A percentile compares a stretch with the other conserved stretches of the same genome.
Evolutionary conservation across 2,329 filamentous ascomycete genomes (phyloP).

Genomic region (Proliferodiscus dingleyae): DNA sequence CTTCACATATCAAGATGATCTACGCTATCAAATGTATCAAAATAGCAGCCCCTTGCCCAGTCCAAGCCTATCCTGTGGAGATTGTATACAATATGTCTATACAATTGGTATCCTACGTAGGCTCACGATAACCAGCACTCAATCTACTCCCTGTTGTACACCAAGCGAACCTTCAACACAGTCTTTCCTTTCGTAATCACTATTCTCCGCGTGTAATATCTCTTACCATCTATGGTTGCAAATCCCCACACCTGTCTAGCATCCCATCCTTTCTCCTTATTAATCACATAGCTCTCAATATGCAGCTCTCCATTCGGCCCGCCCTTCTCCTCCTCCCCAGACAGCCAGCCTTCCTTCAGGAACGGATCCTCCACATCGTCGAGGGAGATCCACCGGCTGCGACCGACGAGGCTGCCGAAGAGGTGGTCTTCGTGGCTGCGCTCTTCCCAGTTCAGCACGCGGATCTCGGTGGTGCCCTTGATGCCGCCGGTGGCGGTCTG

Average conservation of each 20-base stretch:
- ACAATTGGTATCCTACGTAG: too few species aligned
- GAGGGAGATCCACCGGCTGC: slow-evolving; percentile 38
- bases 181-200: slow-evolving; percentile 36
- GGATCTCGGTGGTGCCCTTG: slow-evolving; percentile 52
- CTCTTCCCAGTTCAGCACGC: slow-evolving; percentile 50
- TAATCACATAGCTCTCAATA: slow-evolving; percentile 46
- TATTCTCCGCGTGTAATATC: slow-evolving; percentile 36
- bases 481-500: slow-evolving; percentile 61
- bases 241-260: slow-evolving; percentile 51
- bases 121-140: too few species aligned
- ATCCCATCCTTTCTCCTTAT: slow-evolving; percentile 45
- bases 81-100: too few species aligned
- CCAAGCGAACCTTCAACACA: slow-evolving; percentile 35
- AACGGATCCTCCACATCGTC: slow-evolving; percentile 36
- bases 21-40: too few species aligned
- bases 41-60: too few species aligned
- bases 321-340: slow-evolving; percentile 37
- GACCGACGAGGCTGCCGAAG: slow-evolving; percentile 54
- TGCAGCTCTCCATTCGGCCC: slow-evolving; percentile 39
- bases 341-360: slow-evolving; percentile 45
- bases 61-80: too few species aligned
- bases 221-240: slow-evolving; percentile 36
- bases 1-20: too few species aligned
- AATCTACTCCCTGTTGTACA: slow-evolving; percentile 37
- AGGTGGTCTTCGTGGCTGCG: slow-evolving; percentile 55